Evolutionary conservation across 1,284 basidiomycete genomes (phyloP).

Genomic region (Puccinia triticina): DNA sequence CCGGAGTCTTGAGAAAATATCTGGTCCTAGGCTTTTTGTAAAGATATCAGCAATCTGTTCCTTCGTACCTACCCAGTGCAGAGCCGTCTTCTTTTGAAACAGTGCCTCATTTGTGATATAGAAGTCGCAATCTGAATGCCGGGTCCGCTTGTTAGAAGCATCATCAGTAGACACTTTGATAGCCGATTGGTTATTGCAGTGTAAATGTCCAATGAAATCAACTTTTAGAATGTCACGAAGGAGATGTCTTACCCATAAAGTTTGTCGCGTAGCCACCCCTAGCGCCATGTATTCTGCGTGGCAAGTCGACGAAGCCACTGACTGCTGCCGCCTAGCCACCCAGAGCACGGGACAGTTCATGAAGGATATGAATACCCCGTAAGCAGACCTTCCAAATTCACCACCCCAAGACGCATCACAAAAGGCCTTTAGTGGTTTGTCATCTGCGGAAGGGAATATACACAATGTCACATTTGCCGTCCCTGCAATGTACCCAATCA

Average conservation of each 20-base stretch:
- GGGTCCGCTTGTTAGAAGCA: background rate
- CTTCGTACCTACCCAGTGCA: background rate
- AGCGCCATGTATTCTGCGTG: no score
- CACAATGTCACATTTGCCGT: background rate
- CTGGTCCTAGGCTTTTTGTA: background rate
- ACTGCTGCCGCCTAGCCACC: no score
- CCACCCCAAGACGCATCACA: background rate
- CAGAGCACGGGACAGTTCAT: background rate
- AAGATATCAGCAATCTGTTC: background rate
- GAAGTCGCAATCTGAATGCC: conserved; percentile 14
- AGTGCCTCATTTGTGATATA: background rate
- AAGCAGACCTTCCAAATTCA: background rate
- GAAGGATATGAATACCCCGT: background rate
- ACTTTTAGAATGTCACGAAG: background rate
- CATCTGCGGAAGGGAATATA: background rate
- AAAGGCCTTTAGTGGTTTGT: background rate
- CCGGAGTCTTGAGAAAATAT: background rate
- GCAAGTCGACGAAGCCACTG: no score
- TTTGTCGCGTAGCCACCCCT: background rate
- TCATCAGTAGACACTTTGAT: conserved; percentile 26
- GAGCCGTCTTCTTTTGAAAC: background rate
- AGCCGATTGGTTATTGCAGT: conserved; percentile 7
- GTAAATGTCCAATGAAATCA: background rate
- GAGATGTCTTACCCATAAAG: background rate
- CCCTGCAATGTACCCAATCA: background rate